Evolutionary conservation across 441 rosid genomes (phyloP).

Genomic region (Eugenia klotzschiana): DNA sequence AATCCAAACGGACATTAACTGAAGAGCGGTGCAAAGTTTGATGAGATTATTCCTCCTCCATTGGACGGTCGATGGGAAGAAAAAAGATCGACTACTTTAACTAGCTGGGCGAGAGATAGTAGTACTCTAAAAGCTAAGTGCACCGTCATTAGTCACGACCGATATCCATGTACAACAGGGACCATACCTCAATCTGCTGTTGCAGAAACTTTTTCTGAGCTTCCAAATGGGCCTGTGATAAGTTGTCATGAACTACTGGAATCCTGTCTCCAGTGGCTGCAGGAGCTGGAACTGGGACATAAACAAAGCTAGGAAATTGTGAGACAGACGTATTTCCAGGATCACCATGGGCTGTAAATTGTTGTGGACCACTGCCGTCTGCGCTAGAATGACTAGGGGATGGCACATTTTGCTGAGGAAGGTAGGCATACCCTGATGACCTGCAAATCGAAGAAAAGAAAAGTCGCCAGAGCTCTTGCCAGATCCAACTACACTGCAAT

Average conservation of each 20-base stretch:
- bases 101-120: background rate
- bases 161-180: background rate
- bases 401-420: constrained; percentile 22
- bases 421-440: constrained; percentile 47
- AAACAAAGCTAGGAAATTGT: constrained; percentile 17
- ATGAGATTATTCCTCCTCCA: background rate
- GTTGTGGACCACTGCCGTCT: constrained; percentile 15
- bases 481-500: background rate
- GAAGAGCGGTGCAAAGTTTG: background rate
- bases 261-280: constrained; percentile 16
- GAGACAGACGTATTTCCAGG: constrained; percentile 11
- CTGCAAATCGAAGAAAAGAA: constrained; percentile 19
- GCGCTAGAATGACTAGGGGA: constrained; percentile 8
- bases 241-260: background rate
- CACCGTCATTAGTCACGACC: background rate
- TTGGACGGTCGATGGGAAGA: background rate
- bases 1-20: background rate
- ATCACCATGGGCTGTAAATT: constrained; percentile 17
- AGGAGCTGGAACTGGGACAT: constrained; percentile 28
- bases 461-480: background rate
- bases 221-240: constrained; percentile 28
- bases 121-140: background rate
- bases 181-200: constrained; percentile 54
- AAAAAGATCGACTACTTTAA: background rate
- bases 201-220: constrained; percentile 38